Conservation (phyloP, 306 rosid species). For the Vigna mungo region DNA sequence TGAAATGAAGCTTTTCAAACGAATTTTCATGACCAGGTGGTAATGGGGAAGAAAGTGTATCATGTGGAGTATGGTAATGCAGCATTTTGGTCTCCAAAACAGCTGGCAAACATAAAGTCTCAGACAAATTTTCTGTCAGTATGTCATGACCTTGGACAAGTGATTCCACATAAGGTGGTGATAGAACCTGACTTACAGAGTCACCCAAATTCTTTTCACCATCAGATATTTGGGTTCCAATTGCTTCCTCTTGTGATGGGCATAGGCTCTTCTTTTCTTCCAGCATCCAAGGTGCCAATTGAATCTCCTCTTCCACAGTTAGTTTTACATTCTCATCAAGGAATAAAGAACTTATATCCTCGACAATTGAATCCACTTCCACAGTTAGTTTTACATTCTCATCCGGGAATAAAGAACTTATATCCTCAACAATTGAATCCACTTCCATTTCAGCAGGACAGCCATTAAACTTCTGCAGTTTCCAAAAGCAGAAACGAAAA, state of each 20-base stretch:
- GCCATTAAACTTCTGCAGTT: slow-evolving; percentile 45
- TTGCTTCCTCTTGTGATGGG: slow-evolving; percentile 34
- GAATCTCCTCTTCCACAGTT: slow-evolving; percentile 47
- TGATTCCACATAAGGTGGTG: slow-evolving; percentile 36
- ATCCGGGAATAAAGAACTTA: slow-evolving; percentile 38
- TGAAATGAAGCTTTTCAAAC: slow-evolving; percentile 22
- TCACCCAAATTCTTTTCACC: slow-evolving; percentile 29
- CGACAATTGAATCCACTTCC: slow-evolving; percentile 43
- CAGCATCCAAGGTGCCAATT: slow-evolving; percentile 49
- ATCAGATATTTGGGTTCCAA: slow-evolving; percentile 25
- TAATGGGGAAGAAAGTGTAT: slow-evolving; percentile 19
- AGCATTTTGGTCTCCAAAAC: slow-evolving; percentile 28
- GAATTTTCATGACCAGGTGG: slow-evolving; percentile 7
- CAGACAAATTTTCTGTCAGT: slow-evolving; percentile 33
- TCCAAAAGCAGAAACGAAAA: slow-evolving; percentile 18
- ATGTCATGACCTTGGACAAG: background rate
- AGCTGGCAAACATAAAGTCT: slow-evolving; percentile 14
- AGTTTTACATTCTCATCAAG: slow-evolving; percentile 43
- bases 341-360: slow-evolving; percentile 38
- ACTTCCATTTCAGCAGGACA: slow-evolving; percentile 44
- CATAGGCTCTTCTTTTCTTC: slow-evolving; percentile 44
- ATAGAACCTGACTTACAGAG: slow-evolving; percentile 14
- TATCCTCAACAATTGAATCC: slow-evolving; percentile 47
- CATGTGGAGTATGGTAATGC: slow-evolving; percentile 15
- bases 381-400: slow-evolving; percentile 45